A percentile compares a stretch with the other conserved stretches of the same genome.
These are phyloP conservation scores for Euphorbia lathyris DNA, from an alignment of 345 rosid genomes.

Conservation along the genomic window DNA sequence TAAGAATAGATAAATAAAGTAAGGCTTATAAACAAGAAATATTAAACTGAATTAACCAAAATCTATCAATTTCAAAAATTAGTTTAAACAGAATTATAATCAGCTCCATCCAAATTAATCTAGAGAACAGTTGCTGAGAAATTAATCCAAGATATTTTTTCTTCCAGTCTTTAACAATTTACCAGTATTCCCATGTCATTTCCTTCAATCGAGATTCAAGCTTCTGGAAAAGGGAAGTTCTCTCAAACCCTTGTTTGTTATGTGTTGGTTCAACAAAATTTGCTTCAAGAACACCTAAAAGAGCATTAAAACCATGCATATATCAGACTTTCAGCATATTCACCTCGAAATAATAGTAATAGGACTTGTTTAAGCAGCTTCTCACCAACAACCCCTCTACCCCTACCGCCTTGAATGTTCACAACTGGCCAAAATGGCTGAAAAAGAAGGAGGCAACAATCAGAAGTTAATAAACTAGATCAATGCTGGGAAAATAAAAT, in stretches of 20 bases:
- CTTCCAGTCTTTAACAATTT: background rate
- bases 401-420: slow-evolving; percentile 39
- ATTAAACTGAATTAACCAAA: no score
- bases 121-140: background rate
- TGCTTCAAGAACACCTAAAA: slow-evolving; percentile 82
- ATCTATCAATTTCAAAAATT: background rate
- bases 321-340: slow-evolving; percentile 1
- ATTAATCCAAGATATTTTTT: background rate
- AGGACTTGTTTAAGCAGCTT: slow-evolving; percentile 19
- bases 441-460: slow-evolving; percentile 9
- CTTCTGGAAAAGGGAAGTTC: slow-evolving; percentile 89
- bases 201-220: no score
- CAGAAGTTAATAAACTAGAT: slow-evolving; percentile 6
- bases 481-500: no score
- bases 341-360: background rate
- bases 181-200: no score
- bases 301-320: background rate
- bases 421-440: slow-evolving; percentile 95
- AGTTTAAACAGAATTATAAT: background rate
- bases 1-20: no score
- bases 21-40: no score
- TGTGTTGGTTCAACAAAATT: slow-evolving; percentile 91
- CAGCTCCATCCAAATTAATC: background rate
- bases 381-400: slow-evolving; percentile 97
- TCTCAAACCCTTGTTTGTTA: slow-evolving; percentile 96